Evolutionary conservation across 305 asterid species (phyloP), one percentile per base, ranked within the genome.

Genomic region (Rubia balearica): DNA sequence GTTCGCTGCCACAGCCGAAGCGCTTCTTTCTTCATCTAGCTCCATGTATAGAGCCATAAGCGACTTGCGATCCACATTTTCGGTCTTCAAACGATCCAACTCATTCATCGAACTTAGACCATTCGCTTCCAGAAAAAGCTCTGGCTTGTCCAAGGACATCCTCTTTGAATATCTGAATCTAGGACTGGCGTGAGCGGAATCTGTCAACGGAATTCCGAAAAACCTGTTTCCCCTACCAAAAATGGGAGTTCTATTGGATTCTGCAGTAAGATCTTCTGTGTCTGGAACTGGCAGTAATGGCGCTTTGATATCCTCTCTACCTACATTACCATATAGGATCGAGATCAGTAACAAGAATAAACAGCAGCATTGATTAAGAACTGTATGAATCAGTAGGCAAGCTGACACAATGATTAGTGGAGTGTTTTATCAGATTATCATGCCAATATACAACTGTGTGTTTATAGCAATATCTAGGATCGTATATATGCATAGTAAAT

Each of bases 1-100:
- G 77, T 91, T 95, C 0, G 94, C 99, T 11, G 99, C 99, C 21
- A 95, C 83, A 0, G 95, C 93, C 0, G 99, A 80, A 24, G 99
- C 99, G 55, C 92, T 89, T 80, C 99, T 83, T 78, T 95, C 99
- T 81, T 95, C 99, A 14, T 95, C 99, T 49, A 95, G 69, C 63
- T 95, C 98, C 98, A 90, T 77, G 79, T 89, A 90, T 62, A 92
- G 60, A 27, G 80, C 96, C 73, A 81, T 83, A 11, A 91, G 82
- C 45, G 95, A 84, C 75, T 82, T 88, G 61, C 81, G 89, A 27
- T 91, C 96, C 27, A 84, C 61, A 21, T 81, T 88, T 75, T 88
- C 96, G 75, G 70, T 82, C 77, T 81, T 88, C 68, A 89, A 76
- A 33, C 79, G 87, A 53, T 83, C 92, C 5, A 55, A 75, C 51